Base-by-base conservation (phyloP, 257 asterid genomes). In the Solanum infundibuliforme region DNA sequence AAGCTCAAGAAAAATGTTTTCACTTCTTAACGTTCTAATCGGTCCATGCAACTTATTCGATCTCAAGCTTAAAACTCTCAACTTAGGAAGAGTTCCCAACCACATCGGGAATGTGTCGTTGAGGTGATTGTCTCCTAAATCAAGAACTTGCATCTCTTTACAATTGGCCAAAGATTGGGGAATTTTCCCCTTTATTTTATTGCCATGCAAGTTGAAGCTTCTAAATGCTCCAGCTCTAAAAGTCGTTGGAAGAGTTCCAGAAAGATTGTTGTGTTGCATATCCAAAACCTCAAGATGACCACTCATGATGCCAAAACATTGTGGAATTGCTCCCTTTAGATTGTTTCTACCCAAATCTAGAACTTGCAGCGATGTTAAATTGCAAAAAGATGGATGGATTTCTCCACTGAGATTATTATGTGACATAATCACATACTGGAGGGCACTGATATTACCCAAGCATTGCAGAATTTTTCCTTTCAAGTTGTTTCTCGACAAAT, bases 111-210 rank as follows among this genome's bases (percentile, higher is more conserved):
- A 29, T 39, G 43, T 39, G 43, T 39, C 43, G 1, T 8, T 39
- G 43, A 39, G 43, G 4, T 39, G 43, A 39, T 39, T 39, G 4
- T 8, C 1, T 39, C 43, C 43, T 8, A 39, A 39, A 8, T 39
- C 43, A 38, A 38, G 43, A 8, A 38, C 11, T 2, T 38, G 3
- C 0, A 38, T 2, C 1, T 38, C 3, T 77, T 34, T 62, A 81
- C 92, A 88, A 14, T 85, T 85, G 34, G 69, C 77, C 74, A 90
- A 60, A 5, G 92, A 87, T 20, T 16, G 55, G 2, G 91, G 88
- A 11, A 89, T 8, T 34, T 52, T 4, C 23, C 89, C 92, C 52
- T 87, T 81, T 3, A 90, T 52, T 36, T 36, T 35, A 48, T 89
- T 90, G 86, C 65, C 35, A 6, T 83, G 75, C 81, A 90, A 52